Conservation (phyloP, 2,329 filamentous ascomycete genomes). For the Thielaviopsis cerberus region DNA sequence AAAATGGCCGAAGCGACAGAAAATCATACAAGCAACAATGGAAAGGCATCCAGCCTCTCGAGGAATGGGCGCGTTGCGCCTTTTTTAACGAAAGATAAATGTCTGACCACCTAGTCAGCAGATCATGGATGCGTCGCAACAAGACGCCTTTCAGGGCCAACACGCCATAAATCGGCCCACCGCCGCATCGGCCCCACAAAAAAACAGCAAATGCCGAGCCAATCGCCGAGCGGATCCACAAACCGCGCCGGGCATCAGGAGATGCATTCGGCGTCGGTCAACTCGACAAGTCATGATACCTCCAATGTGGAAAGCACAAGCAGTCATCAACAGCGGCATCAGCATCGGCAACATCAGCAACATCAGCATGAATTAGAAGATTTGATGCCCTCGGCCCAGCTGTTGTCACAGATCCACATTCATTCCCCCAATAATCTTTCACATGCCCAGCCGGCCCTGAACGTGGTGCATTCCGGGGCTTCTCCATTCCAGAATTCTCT, state of each 20-base stretch:
- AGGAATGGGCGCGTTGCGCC: not conserved
- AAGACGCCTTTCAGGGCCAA: slow-evolving; percentile 5
- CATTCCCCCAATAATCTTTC: slow-evolving; percentile 1
- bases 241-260: not conserved
- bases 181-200: slow-evolving; percentile 8
- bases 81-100: slow-evolving; percentile 1
- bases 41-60: not conserved
- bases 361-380: not conserved
- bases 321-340: not conserved
- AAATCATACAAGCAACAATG: not conserved
- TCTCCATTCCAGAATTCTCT: not conserved
- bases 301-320: not conserved
- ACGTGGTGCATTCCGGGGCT: not conserved
- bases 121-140: slow-evolving; percentile 8
- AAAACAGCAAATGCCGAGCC: slow-evolving; percentile 1
- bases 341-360: not conserved
- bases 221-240: slow-evolving; percentile 3
- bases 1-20: not conserved
- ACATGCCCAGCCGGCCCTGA: not conserved
- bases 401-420: slow-evolving; percentile 7
- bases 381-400: not conserved
- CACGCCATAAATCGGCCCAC: slow-evolving; percentile 11
- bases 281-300: not conserved
- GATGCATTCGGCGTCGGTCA: not conserved
- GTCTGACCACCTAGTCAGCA: slow-evolving; percentile 11